Evolutionary conservation across 345 rosid species (phyloP).

Genomic region (Salix exigua): DNA sequence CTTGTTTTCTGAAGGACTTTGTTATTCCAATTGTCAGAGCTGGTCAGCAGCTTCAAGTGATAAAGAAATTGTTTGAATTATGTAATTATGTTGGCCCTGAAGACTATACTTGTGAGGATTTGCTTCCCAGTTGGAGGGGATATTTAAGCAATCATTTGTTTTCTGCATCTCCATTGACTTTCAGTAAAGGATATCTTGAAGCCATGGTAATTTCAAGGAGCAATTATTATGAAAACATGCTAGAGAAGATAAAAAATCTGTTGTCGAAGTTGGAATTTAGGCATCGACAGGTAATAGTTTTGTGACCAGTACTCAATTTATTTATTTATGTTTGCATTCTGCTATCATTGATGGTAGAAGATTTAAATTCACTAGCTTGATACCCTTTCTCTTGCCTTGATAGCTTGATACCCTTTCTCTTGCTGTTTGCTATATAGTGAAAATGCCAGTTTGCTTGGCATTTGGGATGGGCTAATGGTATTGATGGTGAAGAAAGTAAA

Average conservation of each 20-base stretch:
- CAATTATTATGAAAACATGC: constrained; percentile 63
- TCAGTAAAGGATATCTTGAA: constrained; percentile 60
- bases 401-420: no score
- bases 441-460: neutral
- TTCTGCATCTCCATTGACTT: constrained; percentile 57
- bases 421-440: neutral
- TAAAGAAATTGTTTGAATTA: constrained; percentile 76
- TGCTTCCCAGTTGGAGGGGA: constrained; percentile 72
- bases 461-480: neutral
- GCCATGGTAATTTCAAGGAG: constrained; percentile 52
- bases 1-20: constrained; percentile 72
- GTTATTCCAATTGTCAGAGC: constrained; percentile 78
- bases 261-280: constrained; percentile 49
- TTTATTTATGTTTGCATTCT: neutral
- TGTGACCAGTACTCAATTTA: neutral
- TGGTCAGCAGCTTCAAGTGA: constrained; percentile 95
- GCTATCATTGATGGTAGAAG: neutral
- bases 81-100: constrained; percentile 52
- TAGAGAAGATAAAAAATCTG: constrained; percentile 51
- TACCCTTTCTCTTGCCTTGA: neutral
- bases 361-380: constrained; percentile 2
- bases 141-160: constrained; percentile 41
- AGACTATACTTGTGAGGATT: constrained; percentile 46
- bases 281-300: constrained; percentile 54
- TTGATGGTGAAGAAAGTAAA: neutral